Evolutionary conservation across 2,329 filamentous ascomycete species (phyloP).

Genomic region (Ascochyta pisi): DNA sequence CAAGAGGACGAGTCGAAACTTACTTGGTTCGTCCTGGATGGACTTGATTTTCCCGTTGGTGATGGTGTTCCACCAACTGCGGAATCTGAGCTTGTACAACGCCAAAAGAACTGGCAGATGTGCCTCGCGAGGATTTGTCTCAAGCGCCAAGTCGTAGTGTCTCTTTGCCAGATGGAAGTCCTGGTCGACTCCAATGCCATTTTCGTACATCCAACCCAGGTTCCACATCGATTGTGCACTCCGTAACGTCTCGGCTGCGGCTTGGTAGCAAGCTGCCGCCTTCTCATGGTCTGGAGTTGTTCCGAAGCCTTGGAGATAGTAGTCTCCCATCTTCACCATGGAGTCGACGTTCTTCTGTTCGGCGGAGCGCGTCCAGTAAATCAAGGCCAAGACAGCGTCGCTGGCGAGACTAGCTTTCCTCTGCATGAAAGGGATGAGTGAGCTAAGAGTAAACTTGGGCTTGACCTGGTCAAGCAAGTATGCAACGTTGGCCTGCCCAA

Average conservation of each 20-base stretch:
- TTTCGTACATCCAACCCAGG: constrained; percentile 99
- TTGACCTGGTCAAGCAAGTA: constrained; percentile 76
- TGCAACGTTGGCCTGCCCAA: constrained; percentile 87
- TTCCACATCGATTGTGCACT: constrained; percentile 97
- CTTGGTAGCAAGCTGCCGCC: constrained; percentile 90
- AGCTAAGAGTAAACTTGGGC: constrained; percentile 58
- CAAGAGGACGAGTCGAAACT: constrained; percentile 36
- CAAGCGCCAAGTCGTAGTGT: constrained; percentile 91
- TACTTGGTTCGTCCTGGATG: constrained; percentile 88
- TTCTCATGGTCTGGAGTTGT: constrained; percentile 74
- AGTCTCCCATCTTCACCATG: constrained; percentile 97
- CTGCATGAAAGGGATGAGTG: constrained; percentile 58
- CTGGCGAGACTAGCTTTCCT: constrained; percentile 57
- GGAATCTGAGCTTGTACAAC: constrained; percentile 79
- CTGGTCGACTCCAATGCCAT: constrained; percentile 88
- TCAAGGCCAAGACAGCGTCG: constrained; percentile 73
- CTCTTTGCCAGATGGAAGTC: constrained; percentile 97
- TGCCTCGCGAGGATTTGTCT: constrained; percentile 84
- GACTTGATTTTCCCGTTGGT: constrained; percentile 91
- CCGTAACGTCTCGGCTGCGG: constrained; percentile 87
- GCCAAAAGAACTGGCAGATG: constrained; percentile 92
- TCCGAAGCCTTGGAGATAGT: constrained; percentile 86
- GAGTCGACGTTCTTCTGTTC: constrained; percentile 93
- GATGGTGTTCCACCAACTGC: constrained; percentile 93
- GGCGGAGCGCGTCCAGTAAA: constrained; percentile 95